Base-by-base conservation (phyloP, 257 asterid species). In the Paulownia fortunei region DNA sequence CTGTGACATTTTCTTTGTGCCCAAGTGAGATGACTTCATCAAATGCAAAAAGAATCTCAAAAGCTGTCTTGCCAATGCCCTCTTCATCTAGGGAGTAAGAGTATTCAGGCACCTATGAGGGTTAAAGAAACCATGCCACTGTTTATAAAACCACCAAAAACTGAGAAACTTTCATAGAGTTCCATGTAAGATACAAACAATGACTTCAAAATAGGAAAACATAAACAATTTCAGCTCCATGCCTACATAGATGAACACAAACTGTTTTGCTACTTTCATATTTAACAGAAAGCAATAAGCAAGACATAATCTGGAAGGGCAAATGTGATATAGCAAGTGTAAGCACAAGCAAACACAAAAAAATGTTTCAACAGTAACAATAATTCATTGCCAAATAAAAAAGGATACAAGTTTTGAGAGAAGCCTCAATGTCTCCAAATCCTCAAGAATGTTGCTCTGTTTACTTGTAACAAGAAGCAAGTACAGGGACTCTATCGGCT, bases 381-480 rank as follows among this genome's bases (percentile, higher is more conserved):
- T 1, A 46, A 70, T 15, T 76, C 36, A 62, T 37, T 19, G 75
- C 16, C 61, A 77, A 37, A 30, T 42, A 68, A 15, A 76, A 71
- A 86, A 84, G 98, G 97, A 89, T 94, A 94, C 99, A 30, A 91
- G 92, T 81, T 91, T 94, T 8, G 99, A 92, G 30, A 94, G 97
- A 62, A 91, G 96, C 84, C 96, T 88, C 85, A 94, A 73, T 30
- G 99, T 94, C 62, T 91, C 99, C 92, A 92, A 76, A 82, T 94
- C 98, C 72, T 92, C 97, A 62, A 94, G 96, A 84, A 94, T 94
- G 83, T 94, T 94, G 92, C 98, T 92, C 86, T 94, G 99, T 70
- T 94, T 94, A 79, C 84, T 92, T 12, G 99, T 94, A 73, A 94
- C 99, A 66, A 94, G 98, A 81, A 94, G 88, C 91, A 94, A 82